Percentiles rank a stretch among this genome's conserved stretches.
Evolutionary conservation across 148 eudicot species (phyloP).

Genomic region (Rhododendron vialii): DNA sequence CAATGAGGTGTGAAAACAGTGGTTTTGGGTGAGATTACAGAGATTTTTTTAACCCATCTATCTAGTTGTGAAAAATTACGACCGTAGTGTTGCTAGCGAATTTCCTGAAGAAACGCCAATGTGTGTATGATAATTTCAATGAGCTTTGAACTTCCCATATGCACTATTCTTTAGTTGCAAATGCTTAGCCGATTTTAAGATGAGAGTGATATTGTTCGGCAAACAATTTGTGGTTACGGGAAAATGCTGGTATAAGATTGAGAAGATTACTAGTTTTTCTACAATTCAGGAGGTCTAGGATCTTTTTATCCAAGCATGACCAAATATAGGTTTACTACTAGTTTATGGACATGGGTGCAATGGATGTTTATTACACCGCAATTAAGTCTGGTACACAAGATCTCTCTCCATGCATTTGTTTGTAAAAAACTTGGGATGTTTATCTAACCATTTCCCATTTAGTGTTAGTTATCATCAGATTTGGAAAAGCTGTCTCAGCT

Average conservation of each 20-base stretch:
- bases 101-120: neutral
- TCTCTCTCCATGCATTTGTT: neutral
- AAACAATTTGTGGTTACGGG: neutral
- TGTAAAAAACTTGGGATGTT: neutral
- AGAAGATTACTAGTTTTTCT: neutral
- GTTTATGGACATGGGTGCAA: no score
- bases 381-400: neutral
- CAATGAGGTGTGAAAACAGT: neutral
- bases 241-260: neutral
- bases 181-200: neutral
- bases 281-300: no score
- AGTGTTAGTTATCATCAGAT: neutral
- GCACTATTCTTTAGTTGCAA: neutral
- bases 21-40: neutral
- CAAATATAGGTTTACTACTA: no score
- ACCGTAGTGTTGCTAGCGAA: neutral
- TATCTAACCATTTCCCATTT: neutral
- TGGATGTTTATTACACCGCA: no score
- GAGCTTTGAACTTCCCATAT: neutral
- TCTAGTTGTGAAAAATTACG: neutral
- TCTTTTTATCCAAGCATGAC: neutral
- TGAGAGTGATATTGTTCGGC: neutral
- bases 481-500: neutral
- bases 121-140: neutral
- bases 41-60: neutral